Base-by-base conservation (phyloP, 2,329 filamentous ascomycete species). In the Cercospora brassicicola region DNA sequence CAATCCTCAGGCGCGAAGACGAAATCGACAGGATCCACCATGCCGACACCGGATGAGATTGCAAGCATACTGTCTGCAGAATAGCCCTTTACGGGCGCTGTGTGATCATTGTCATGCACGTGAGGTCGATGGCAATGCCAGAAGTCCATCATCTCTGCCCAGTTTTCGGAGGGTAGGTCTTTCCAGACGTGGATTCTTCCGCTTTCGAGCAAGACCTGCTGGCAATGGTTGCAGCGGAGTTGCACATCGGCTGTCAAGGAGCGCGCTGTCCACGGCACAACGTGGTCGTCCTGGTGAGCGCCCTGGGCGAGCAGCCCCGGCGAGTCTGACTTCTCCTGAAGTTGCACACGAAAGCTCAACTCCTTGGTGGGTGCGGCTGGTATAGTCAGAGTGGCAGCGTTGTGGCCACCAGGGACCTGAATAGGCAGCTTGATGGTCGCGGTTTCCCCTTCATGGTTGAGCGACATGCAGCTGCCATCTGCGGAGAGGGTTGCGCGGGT, bases 91-190 rank as follows among this genome's bases (percentile, higher is more conserved):
- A 36, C 76, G 71, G 45, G 69, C n/a, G 85, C 72, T 36, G 76
- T 72, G 48, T 77, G 70, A 6, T 75, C 75, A 60, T 84, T 80
- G 28, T 84, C 61, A 64, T 79, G 69, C 69, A 89, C 85, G 45
- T 84, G 80, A 1, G 96, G 95, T 80, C 98, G 98, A 79, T 99
- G 95, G 76, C 95, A 99, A 80, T 99, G 96, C 95, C 95, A 99
- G 74, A 99, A 96, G 79, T 99, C 96, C 95, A 99, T 99, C 94
- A 99, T 96, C 81, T 99, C 95, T 0, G 95, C 96, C 95, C 95
- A 99, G 76, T 97, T 94, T 74, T 96, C 93, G 76, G 93, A 97
- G 0, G 95, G 95, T 18, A 99, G 82, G 76, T 99, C 93, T 80
- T 94, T 97, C 94, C 95, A 99, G 42, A 81, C 79, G 45, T 79